Base-by-base conservation (phyloP, 2,329 filamentous ascomycete species). In the Dothiorella sarmentorum region DNA sequence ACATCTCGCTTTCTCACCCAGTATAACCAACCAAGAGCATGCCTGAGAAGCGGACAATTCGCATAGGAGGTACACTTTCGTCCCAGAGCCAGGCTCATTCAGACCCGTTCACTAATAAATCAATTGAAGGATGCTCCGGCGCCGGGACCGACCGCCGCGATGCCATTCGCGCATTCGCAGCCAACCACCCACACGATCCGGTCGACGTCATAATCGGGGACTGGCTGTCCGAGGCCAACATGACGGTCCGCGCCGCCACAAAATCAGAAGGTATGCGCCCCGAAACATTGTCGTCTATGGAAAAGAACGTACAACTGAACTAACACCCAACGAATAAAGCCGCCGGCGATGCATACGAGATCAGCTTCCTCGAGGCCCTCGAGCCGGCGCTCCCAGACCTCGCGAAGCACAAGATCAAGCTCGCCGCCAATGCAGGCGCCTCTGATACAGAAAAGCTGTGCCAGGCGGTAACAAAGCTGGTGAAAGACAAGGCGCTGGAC, bases 331-430 rank as follows among this genome's bases (percentile, higher is more conserved):
- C 15, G 15, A 15, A 53, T 17, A 9, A 13, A 68, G 64, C 62
- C 7, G 64, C 67, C 31, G 57, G 64, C 6, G 77, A 76, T 11
- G 79, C 76, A 7, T 82, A 81, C 61, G 79, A 82, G 61, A 71
- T 75, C 1, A 78, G 80, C 1, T 82, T 83, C 61, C 72, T 83
- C 24, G 76, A 82, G 67, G 75, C 79, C 6, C 72, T 77, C 11
- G 71, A 71, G 31, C 75, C 75, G 2, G 75, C 75, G 53, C 69
- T 70, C 52, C 73, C 61, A 2, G 33, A 67, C 49, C 68, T 73
- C 27, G 66, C 67, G 9, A 69, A 66, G 40, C 57, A 71, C 37
- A 61, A 64, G 26, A 71, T 72, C 61, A 71, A 70, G 62, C 63
- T 73, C 10, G 69, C 69, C 0, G 67, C 70, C 51, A 72, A 73